phyloP scores from a whole-genome alignment of 129 eudicot species.

The Cynara cardunculus region DNA sequence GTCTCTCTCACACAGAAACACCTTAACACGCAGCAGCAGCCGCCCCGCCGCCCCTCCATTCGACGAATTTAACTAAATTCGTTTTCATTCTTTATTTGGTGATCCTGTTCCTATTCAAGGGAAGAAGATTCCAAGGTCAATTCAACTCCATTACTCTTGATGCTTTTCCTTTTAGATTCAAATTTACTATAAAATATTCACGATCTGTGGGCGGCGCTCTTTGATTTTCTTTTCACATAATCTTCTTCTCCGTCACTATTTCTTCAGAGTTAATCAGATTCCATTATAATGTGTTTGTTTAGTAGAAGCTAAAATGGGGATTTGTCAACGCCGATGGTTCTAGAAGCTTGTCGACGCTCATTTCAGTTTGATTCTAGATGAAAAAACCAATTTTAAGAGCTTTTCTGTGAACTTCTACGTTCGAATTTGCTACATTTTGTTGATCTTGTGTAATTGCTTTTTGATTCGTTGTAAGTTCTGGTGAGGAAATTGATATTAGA shows the following conservation, averaged over 20 bases:
- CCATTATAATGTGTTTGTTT: slow-evolving; percentile 20
- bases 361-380: slow-evolving; percentile 11
- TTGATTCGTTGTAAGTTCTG: background rate
- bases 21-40: slow-evolving; percentile 20
- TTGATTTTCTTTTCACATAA: background rate
- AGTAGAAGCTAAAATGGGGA: slow-evolving; percentile 15
- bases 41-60: slow-evolving; percentile 14
- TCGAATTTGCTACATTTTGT: slow-evolving; percentile 9
- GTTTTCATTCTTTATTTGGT: background rate
- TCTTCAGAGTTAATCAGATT: background rate
- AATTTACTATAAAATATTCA: background rate
- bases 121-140: slow-evolving; percentile 8
- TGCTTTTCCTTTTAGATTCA: slow-evolving; percentile 9
- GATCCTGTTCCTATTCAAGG: slow-evolving; percentile 10
- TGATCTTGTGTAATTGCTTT: slow-evolving; percentile 1
- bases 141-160: slow-evolving; percentile 10
- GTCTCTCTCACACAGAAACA: slow-evolving; percentile 13
- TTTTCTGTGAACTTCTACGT: background rate
- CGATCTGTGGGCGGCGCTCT: slow-evolving; percentile 27
- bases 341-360: slow-evolving; percentile 23
- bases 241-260: background rate
- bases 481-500: background rate
- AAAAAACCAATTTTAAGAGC: background rate
- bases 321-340: slow-evolving; percentile 28
- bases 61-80: slow-evolving; percentile 12